Evolutionary conservation across 2,329 filamentous ascomycete genomes (phyloP).

Genomic region (Scedosporium boydii): DNA sequence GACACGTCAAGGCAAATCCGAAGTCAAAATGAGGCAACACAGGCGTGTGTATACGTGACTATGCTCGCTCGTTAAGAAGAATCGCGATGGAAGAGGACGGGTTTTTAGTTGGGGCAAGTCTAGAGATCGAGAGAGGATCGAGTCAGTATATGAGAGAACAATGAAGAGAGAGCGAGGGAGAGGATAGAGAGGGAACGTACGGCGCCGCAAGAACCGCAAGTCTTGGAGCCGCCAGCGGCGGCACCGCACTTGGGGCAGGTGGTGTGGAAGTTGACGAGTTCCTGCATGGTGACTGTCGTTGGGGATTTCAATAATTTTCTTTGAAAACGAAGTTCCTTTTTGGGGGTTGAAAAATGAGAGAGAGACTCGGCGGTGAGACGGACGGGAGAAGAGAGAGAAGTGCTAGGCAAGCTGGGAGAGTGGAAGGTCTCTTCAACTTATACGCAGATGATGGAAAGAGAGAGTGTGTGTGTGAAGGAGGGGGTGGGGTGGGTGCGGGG

Average conservation of each 20-base stretch:
- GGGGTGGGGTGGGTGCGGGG: no score
- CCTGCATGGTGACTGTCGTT: conserved; percentile 12
- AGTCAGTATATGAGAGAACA: background rate
- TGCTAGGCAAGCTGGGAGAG: background rate
- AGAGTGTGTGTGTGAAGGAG: no score
- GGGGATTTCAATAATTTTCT: no score
- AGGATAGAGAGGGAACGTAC: conserved; percentile 28
- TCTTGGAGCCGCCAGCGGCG: conserved; percentile 37
- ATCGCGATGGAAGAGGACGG: background rate
- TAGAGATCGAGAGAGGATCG: background rate
- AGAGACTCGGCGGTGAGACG: background rate
- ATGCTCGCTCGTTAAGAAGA: no score
- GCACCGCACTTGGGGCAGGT: conserved; percentile 49
- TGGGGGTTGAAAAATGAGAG: background rate
- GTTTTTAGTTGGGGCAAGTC: background rate
- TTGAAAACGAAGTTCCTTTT: no score
- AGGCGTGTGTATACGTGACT: background rate
- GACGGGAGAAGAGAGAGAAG: background rate
- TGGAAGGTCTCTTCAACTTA: background rate
- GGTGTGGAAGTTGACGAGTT: conserved; percentile 24
- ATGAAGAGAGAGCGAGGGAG: background rate
- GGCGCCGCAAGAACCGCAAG: conserved; percentile 46
- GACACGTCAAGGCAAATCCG: background rate
- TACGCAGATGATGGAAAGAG: no score
- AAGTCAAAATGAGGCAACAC: background rate